phyloP scores from a whole-genome alignment of 805 yeast genomes.

The Pichia rugopelliculosa region DNA sequence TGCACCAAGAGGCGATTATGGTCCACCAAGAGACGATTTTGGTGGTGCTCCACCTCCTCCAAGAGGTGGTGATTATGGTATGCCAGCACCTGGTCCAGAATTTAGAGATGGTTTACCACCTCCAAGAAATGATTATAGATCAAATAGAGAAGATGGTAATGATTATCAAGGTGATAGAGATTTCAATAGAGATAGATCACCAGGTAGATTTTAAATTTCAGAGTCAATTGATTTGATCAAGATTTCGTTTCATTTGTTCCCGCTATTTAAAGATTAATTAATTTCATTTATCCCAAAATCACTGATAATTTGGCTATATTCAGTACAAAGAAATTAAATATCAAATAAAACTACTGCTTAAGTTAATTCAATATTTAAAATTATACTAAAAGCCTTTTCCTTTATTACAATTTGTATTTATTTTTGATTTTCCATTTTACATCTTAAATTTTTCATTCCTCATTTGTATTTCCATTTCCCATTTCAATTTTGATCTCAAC shows the following conservation, averaged over 20 bases:
- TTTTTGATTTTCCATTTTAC: background rate
- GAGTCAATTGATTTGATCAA: background rate
- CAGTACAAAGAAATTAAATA: background rate
- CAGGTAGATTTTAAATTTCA: slow-evolving; percentile 51
- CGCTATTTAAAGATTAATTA: background rate
- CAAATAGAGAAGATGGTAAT: slow-evolving; percentile 23
- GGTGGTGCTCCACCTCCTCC: slow-evolving; percentile 16
- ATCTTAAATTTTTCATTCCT: background rate
- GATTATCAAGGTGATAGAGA: slow-evolving; percentile 35
- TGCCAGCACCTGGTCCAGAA: slow-evolving; percentile 24
- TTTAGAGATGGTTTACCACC: slow-evolving; percentile 22
- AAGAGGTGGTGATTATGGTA: slow-evolving; percentile 23
- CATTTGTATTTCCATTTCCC: background rate
- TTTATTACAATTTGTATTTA: background rate
- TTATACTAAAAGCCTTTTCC: background rate
- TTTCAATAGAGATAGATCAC: slow-evolving; percentile 66
- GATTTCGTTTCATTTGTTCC: background rate
- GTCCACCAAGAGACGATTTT: slow-evolving; percentile 24
- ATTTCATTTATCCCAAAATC: background rate
- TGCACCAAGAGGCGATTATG: slow-evolving; percentile 27
- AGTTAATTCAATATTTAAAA: background rate
- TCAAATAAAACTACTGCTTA: background rate
- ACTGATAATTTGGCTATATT: background rate
- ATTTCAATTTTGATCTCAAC: background rate
- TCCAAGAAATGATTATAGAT: slow-evolving; percentile 31